These are phyloP conservation scores for Misopates orontium DNA, from an alignment of 257 asterid species.

Conservation along the genomic window DNA sequence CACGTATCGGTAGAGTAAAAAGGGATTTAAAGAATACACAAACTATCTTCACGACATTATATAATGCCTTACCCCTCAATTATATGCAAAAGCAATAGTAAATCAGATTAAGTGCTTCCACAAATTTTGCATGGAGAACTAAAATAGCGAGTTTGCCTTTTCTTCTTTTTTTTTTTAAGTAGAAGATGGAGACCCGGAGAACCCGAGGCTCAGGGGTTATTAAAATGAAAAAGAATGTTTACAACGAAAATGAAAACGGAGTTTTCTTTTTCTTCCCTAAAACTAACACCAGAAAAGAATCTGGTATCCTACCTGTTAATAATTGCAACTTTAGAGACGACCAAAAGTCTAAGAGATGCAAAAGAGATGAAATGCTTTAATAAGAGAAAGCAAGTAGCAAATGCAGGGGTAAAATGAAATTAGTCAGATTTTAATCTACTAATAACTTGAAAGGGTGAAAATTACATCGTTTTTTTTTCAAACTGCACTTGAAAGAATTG, in stretches of 20 bases:
- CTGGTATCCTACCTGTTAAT: no score
- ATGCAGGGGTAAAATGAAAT: not conserved
- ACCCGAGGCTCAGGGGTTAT: no score
- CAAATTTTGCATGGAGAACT: no score
- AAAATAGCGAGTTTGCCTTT: no score
- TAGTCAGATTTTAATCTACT: not conserved
- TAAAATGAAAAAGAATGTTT: no score
- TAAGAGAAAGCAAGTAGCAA: not conserved
- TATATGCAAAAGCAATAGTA: conserved; percentile 7
- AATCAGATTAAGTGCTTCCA: conserved; percentile 17
- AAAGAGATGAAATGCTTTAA: not conserved
- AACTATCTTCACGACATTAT: no score
- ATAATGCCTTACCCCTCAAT: conserved; percentile 17
- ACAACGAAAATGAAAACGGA: no score
- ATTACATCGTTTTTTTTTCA: not conserved
- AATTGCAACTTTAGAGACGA: conserved; percentile 18
- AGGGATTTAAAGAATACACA: no score
- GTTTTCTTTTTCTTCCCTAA: not conserved
- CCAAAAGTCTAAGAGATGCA: conserved; percentile 17
- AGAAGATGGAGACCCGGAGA: no score
- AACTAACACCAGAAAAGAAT: not conserved
- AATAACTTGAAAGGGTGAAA: not conserved
- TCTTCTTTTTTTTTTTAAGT: no score
- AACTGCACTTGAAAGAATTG: not conserved
- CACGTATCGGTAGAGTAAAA: no score